Percentiles rank a stretch among this genome's conserved stretches.
These are phyloP conservation scores for Pythium periplocum DNA, from an alignment of 352 stramenopile species.

Conservation along the genomic window DNA sequence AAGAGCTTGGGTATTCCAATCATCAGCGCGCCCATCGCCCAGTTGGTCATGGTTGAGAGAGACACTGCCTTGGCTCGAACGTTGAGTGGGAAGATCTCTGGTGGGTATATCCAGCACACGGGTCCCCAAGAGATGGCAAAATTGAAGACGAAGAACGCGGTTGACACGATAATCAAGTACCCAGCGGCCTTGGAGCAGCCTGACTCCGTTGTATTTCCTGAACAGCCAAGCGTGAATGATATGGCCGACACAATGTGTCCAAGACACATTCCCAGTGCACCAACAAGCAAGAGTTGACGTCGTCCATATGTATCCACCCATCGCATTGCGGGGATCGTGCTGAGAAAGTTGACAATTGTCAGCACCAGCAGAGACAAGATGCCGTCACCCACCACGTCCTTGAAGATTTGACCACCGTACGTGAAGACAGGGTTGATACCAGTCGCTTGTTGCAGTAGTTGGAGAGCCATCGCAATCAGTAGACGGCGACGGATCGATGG, in stretches of 20 bases:
- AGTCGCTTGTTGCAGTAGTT: constrained; percentile 40
- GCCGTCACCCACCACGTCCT: constrained; percentile 28
- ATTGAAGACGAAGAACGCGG: constrained; percentile 41
- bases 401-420: constrained; percentile 35
- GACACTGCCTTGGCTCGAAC: constrained; percentile 38
- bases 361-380: constrained; percentile 29
- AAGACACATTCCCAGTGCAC: constrained; percentile 35
- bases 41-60: constrained; percentile 30
- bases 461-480: constrained; percentile 27
- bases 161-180: constrained; percentile 30
- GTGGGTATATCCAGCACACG: constrained; percentile 52
- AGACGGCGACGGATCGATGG: constrained; percentile 17
- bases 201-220: constrained; percentile 20
- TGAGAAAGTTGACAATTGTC: constrained; percentile 31
- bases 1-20: constrained; percentile 43
- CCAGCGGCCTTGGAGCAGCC: constrained; percentile 17
- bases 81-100: constrained; percentile 54
- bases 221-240: constrained; percentile 30
- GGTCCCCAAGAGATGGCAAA: constrained; percentile 53
- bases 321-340: constrained; percentile 31
- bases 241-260: constrained; percentile 31
- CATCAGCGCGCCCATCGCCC: constrained; percentile 29
- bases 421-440: constrained; percentile 35
- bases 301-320: constrained; percentile 38
- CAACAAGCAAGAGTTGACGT: constrained; percentile 29